These are phyloP conservation scores for Oryza brachyantha DNA, from an alignment of 176 grass and related monocot species.

Conservation along the genomic window DNA sequence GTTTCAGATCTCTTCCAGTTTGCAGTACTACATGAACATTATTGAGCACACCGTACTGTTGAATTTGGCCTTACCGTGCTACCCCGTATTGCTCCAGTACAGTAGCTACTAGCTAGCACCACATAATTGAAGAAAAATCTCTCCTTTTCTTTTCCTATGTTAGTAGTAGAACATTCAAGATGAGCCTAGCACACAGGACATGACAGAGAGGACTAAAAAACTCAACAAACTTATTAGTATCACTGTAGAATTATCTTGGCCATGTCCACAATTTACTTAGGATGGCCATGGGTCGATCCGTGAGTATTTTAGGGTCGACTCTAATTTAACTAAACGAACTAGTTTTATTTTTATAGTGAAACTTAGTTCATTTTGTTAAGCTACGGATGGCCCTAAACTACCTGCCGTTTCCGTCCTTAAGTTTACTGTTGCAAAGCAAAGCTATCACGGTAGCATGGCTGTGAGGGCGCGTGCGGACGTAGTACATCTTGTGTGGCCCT, in stretches of 20 bases:
- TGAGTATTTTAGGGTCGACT: too few species aligned
- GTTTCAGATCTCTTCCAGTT: neutral
- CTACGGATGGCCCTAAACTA: too few species aligned
- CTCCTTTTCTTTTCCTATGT: too few species aligned
- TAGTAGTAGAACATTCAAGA: neutral
- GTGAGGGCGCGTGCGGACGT: neutral
- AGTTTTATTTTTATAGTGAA: too few species aligned
- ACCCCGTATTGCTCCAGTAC: neutral
- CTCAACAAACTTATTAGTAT: neutral
- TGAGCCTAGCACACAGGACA: neutral
- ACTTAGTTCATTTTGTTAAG: too few species aligned
- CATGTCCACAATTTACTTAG: neutral
- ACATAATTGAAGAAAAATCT: neutral
- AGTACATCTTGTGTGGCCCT: conserved; percentile 9
- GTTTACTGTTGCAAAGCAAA: conserved; percentile 32
- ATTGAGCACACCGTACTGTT: neutral
- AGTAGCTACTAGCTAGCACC: neutral
- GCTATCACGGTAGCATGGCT: neutral
- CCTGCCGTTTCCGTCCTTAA: too few species aligned
- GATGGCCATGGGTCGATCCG: too few species aligned
- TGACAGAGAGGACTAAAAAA: neutral
- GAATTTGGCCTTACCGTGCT: neutral
- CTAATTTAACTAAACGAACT: too few species aligned
- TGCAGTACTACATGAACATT: neutral
- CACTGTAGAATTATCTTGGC: neutral